These are phyloP conservation scores for Alternaria sp. DNA, from an alignment of 2,329 filamentous ascomycete species.

Conservation along the genomic window DNA sequence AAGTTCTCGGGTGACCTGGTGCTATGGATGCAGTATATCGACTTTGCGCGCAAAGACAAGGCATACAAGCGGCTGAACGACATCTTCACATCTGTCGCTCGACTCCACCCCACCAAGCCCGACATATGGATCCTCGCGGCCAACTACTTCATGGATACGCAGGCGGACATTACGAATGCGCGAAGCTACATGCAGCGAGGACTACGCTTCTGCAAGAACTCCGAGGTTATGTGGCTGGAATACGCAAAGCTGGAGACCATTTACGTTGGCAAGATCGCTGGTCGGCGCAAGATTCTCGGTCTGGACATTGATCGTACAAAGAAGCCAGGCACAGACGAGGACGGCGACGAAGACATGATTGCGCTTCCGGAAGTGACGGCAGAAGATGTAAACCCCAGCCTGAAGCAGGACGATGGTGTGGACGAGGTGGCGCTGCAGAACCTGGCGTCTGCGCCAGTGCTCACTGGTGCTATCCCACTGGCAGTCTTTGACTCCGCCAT, in stretches of 20 bases:
- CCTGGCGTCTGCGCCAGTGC: conserved; percentile 74
- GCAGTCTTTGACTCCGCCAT: conserved; percentile 88
- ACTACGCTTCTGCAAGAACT: conserved; percentile 82
- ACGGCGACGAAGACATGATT: conserved; percentile 58
- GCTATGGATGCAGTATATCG: conserved; percentile 90
- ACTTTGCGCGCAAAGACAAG: conserved; percentile 74
- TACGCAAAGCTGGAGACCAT: conserved; percentile 92
- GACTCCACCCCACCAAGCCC: conserved; percentile 83
- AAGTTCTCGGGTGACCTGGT: conserved; percentile 82
- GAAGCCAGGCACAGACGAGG: conserved; percentile 53
- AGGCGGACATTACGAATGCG: conserved; percentile 87
- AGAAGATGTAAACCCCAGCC: conserved; percentile 66
- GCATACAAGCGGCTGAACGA: conserved; percentile 66
- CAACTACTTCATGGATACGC: conserved; percentile 74
- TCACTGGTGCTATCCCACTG: conserved; percentile 91
- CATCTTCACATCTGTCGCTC: conserved; percentile 71
- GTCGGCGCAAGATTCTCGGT: conserved; percentile 71
- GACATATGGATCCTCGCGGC: conserved; percentile 87
- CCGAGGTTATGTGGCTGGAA: conserved; percentile 80
- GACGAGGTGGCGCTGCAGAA: conserved; percentile 67
- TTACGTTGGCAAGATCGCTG: conserved; percentile 82
- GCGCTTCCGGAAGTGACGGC: conserved; percentile 65
- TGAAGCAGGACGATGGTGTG: conserved; percentile 55
- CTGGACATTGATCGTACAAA: conserved; percentile 58
- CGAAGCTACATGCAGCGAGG: conserved; percentile 88